Evolutionary conservation across 768 basidiomycete species (phyloP), one percentile per base, ranked within the genome.

Genomic region (Leccinum rimulosum): DNA sequence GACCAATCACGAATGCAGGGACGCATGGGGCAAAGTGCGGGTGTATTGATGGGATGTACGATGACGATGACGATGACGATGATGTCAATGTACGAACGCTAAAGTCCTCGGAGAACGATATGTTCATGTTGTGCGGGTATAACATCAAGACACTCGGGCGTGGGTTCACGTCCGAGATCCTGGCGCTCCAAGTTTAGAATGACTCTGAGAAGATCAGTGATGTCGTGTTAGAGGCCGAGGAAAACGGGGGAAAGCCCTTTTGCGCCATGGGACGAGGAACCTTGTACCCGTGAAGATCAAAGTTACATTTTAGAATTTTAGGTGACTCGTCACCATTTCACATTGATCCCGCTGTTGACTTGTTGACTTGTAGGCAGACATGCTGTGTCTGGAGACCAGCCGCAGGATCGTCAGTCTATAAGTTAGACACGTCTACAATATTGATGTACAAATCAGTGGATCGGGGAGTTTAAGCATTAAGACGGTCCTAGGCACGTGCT

Each of bases 101-200:
- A 12, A 50, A 35, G 43, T 62, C 65, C 65, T 67, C 65, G 62
- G 65, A 57, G 55, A 55, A 53, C 33, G 9, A 35, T 19, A 25
- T 60, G 35, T 59, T 54, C 31, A 19, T 17, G 40, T 45, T 17
- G 28, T 8, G 8, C 31, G 19, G 40, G 51, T 25, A 38, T 49
- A 53, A 51, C 52, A 47, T 56, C 38, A 55, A 36, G 56, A 35
- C 4, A 25, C 33, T 54, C 33, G 30, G 22, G n/a, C 40, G 27
- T 47, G 51, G 22, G 17, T 4, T n/a, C 54, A 52, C 27, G 49
- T 63, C 52, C 48, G 38, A 38, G 28, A 27, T 49, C 28, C 27
- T 30, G 7, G 28, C 30, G 27, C 48, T 22, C 58, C 38, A 35
- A 52, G 19, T 35, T 54, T 57, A 60, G 51, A 55, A 50, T 27